Evolutionary conservation across 2,329 filamentous ascomycete genomes (phyloP), one percentile per base, ranked within the genome.

Genomic region (Clarireedia homoeocarpa): DNA sequence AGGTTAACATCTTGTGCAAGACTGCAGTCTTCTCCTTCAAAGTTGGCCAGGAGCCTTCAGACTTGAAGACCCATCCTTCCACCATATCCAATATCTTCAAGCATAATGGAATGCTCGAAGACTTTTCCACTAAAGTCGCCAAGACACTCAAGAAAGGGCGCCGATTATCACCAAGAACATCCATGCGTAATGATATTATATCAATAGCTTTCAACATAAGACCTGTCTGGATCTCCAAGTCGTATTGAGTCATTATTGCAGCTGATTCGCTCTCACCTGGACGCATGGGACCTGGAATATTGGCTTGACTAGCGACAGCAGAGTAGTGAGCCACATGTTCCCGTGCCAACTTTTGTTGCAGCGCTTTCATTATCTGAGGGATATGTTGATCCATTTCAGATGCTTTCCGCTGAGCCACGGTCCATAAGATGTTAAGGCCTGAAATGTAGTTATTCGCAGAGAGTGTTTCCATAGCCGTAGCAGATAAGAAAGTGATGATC

Each of bases 1-100:
- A 99, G 0, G 91, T 85, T 15, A 97, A 76, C 94, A 99, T 99
- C 74, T 99, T 99, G 66, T 95, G 91, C n/a, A 99, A 75, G 1
- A 99, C 94, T 1, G 95, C 95, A 0, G 92, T 97, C 76, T 99
- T 99, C 73, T 99, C 95, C 71, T 99, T 99, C 1, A 99, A 79
- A 0, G 94, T 99, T 0, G 94, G 94, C 80, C 94, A 96, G 2
- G 91, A 94, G 61, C 96, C 94, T 57, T 90, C 91, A 0, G 90
- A 94, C 62, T 90, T 83, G 76, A 99, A 99, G 5, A 99, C 89
- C 95, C 95, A 99, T 34, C 80, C 82, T 69, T 97, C 92, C 4
- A 96, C 92, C 82, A 99, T 92, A 51, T 86, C 84, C 27, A 99
- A 75, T 54, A 99, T 91, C 74, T 96, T 96, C 66, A 89, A 86